These are phyloP conservation scores for Jacaranda copaia DNA, from an alignment of 257 asterid species.

Conservation along the genomic window DNA sequence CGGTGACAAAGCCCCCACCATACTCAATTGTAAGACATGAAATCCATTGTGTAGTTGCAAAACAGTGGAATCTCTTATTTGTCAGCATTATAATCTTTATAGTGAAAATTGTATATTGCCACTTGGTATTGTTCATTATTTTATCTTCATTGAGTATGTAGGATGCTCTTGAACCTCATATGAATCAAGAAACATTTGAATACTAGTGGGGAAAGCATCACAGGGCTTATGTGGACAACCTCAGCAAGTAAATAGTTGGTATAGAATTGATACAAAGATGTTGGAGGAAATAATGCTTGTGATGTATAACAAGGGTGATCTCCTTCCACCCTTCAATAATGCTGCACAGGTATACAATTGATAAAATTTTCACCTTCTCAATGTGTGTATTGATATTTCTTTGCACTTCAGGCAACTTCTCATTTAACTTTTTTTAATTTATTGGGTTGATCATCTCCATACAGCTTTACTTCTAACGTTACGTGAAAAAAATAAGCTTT, in stretches of 20 bases:
- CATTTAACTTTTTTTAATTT: not conserved
- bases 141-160: slow-evolving; percentile 32
- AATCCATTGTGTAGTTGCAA: not conserved
- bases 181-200: slow-evolving; percentile 86
- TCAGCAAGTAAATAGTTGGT: slow-evolving; percentile 89
- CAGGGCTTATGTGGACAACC: slow-evolving; percentile 84
- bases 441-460: slow-evolving; percentile 4
- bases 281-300: slow-evolving; percentile 70
- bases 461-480: not conserved
- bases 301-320: slow-evolving; percentile 83
- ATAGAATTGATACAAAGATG: slow-evolving; percentile 70
- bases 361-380: slow-evolving; percentile 13
- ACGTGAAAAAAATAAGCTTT: not conserved
- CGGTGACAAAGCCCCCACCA: slow-evolving; percentile 87
- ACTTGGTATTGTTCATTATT: not conserved
- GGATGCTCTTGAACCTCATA: slow-evolving; percentile 95
- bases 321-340: slow-evolving; percentile 91
- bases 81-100: not conserved
- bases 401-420: not conserved
- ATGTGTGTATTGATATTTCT: slow-evolving; percentile 10
- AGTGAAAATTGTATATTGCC: not conserved
- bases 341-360: slow-evolving; percentile 83
- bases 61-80: not conserved
- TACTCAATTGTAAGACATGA: slow-evolving; percentile 65
- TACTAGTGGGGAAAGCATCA: slow-evolving; percentile 99